Evolutionary conservation across 129 eudicot genomes (phyloP), one percentile per base, ranked within the genome.

Genomic region (Dittrichia graveolens): DNA sequence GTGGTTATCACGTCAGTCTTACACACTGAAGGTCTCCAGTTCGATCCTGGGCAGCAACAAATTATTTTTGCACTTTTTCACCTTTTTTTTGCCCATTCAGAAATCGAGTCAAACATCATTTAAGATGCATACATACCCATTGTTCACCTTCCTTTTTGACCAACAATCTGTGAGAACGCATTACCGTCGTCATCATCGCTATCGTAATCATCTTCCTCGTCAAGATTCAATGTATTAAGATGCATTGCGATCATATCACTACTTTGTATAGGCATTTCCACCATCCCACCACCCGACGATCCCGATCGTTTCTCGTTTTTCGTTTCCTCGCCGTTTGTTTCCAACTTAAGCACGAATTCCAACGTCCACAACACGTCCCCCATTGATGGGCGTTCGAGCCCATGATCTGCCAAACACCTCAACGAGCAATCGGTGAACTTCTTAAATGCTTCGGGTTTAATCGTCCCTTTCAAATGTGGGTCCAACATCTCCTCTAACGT

Each of bases 351-450:
- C 5, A 78, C 77, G 10, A 44, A 90, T 53, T 87, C 96, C 18
- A 90, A 78, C 44, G 82, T 90, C 96, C 96, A 90, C 39, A 90
- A 67, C 12, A 87, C 87, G 43, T 90, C 96, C 4, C 96, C 96
- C 96, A 90, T 87, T 1, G 93, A 84, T 5, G 96, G 96, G 7
- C 96, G 82, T 11, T 90, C 90, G 4, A 67, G 12, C 41, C 93
- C 93, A 6, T 90, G 88, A 66, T 90, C 90, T 3, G 88, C 76
- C 50, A 90, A 74, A 66, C 93, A 90, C 76, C 81, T 81, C 19
- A 61, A 74, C 4, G 96, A 88, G 35, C 88, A 82, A 3, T 90
- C 93, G 0, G 85, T 78, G 61, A 84, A 90, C 69, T 82, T 86
- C 59, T 83, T 81, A 65, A 85, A 76, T 19, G 85, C 79, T 72